Evolutionary conservation across 1,284 basidiomycete species (phyloP).

Genomic region (Kwoniella shivajii): DNA sequence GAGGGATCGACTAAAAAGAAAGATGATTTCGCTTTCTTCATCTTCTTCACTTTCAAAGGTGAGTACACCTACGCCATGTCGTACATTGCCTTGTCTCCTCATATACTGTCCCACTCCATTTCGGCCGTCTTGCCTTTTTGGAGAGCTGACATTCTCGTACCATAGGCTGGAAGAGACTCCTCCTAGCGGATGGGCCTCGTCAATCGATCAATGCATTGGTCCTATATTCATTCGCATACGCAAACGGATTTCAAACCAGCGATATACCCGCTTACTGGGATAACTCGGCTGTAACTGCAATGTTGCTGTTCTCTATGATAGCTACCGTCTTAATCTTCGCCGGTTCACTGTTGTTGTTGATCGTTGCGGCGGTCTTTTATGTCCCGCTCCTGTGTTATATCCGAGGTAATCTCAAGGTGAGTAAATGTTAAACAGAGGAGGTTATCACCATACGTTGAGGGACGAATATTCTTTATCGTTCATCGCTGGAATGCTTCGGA

Average conservation of each 20-base stretch:
- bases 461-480: too few species aligned
- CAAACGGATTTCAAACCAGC: conserved; percentile 65
- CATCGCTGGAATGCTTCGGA: not conserved
- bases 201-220: conserved; percentile 95
- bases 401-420: conserved; percentile 88
- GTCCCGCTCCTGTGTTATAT: conserved; percentile 92
- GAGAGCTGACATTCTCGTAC: too few species aligned
- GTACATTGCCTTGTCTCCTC: too few species aligned
- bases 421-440: conserved; percentile 10
- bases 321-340: conserved; percentile 88
- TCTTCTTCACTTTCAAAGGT: conserved; percentile 99
- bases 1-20: conserved; percentile 92
- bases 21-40: conserved; percentile 97
- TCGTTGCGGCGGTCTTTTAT: conserved; percentile 83
- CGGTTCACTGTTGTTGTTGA: conserved; percentile 77
- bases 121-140: too few species aligned
- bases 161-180: conserved; percentile 89
- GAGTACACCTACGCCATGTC: conserved; percentile 37
- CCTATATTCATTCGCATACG: conserved; percentile 85
- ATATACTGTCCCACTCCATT: too few species aligned
- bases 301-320: conserved; percentile 82
- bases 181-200: conserved; percentile 95
- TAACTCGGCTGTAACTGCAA: conserved; percentile 68
- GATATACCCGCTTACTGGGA: conserved; percentile 66
- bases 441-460: too few species aligned